These are phyloP conservation scores for Xanthoconium stramineum DNA, from an alignment of 768 basidiomycete species.

Conservation along the genomic window DNA sequence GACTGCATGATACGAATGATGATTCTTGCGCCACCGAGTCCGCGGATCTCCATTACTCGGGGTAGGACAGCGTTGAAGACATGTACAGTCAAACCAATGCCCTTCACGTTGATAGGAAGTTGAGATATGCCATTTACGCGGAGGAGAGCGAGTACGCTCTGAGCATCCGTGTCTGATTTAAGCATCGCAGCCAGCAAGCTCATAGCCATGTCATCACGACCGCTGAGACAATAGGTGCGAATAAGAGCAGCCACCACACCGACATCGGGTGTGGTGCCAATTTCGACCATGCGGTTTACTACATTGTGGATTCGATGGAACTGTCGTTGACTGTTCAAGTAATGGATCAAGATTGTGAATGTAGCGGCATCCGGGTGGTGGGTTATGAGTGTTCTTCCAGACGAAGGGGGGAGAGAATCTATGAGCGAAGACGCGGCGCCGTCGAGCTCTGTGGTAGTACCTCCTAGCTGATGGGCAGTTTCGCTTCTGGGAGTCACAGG, in stretches of 20 bases:
- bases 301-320: conserved; percentile 44
- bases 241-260: conserved; percentile 52
- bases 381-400: conserved; percentile 15
- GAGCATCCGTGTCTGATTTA: conserved; percentile 25
- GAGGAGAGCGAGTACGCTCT: conserved; percentile 19
- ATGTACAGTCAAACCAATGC: conserved; percentile 36
- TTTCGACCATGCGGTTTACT: conserved; percentile 44
- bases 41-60: conserved; percentile 46
- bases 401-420: background rate
- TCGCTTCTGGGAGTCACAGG: conserved; percentile 25
- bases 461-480: conserved; percentile 15
- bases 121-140: conserved; percentile 14
- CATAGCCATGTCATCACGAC: conserved; percentile 49
- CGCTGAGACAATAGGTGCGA: conserved; percentile 49
- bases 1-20: conserved; percentile 57
- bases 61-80: conserved; percentile 63
- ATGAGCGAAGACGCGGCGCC: conserved; percentile 19
- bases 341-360: conserved; percentile 60
- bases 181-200: conserved; percentile 50
- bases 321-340: conserved; percentile 44
- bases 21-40: conserved; percentile 44
- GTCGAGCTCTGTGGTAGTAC: conserved; percentile 31
- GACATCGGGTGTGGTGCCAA: conserved; percentile 44
- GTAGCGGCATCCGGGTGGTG: conserved; percentile 56
- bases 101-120: conserved; percentile 29